Conservation (phyloP, 257 asterid genomes). For the Linaria vulgaris region DNA sequence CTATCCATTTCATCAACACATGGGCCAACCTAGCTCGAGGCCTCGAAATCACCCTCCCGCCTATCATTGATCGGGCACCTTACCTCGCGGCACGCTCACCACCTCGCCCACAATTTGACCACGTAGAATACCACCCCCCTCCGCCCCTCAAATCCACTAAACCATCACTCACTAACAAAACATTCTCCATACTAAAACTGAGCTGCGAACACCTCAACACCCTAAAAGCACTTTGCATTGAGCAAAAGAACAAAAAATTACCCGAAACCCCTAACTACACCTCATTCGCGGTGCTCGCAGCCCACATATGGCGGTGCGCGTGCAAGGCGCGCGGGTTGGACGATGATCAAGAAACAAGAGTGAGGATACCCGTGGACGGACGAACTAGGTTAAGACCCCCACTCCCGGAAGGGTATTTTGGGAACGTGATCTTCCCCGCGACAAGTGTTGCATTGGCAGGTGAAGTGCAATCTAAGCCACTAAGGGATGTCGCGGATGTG, state of each 20-base stretch:
- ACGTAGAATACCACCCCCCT: conserved; percentile 72
- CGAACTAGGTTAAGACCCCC: conserved; percentile 54
- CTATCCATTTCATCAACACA: conserved; percentile 93
- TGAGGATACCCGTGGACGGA: conserved; percentile 66
- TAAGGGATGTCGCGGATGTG: conserved; percentile 51
- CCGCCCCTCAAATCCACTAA: conserved; percentile 21
- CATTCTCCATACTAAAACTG: conserved; percentile 54
- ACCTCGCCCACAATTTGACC: conserved; percentile 75
- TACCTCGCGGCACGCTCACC: conserved; percentile 83
- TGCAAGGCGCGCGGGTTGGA: conserved; percentile 56
- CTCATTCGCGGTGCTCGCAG: conserved; percentile 64
- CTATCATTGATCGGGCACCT: conserved; percentile 48
- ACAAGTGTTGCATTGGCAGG: conserved; percentile 46
- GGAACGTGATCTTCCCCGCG: conserved; percentile 70
- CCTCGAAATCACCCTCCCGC: conserved; percentile 61
- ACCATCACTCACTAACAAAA: conserved; percentile 28
- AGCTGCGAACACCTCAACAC: conserved; percentile 47
- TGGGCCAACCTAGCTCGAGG: conserved; percentile 98
- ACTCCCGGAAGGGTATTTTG: conserved; percentile 68
- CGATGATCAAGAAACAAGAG: conserved; percentile 49
- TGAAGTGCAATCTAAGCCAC: conserved; percentile 43
- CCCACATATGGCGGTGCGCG: conserved; percentile 70
- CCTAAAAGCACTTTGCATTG: conserved; percentile 54
- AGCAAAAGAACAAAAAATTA: too few species aligned
- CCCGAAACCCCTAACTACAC: too few species aligned